Conservation (phyloP, 768 basidiomycete genomes). For the Lactarius trivialis region DNA sequence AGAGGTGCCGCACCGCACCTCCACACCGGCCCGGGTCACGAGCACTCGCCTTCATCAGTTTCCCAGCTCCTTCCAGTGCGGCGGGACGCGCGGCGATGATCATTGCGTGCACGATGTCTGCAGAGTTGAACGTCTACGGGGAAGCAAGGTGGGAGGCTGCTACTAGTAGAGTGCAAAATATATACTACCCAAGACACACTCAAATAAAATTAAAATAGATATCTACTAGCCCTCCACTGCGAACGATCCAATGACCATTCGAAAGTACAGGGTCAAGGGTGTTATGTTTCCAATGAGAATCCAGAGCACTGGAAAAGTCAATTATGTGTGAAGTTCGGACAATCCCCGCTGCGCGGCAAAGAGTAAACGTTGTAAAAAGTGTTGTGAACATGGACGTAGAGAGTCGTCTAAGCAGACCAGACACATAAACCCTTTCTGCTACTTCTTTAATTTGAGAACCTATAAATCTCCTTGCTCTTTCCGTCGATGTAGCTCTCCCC, state of each 20-base stretch:
- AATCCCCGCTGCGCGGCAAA: neutral
- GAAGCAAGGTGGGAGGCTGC: neutral
- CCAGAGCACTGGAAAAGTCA: neutral
- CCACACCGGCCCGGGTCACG: too few relatives aligned
- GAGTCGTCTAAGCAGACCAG: neutral
- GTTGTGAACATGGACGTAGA: neutral
- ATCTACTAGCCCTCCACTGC: neutral
- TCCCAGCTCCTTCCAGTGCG: neutral
- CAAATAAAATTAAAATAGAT: too few relatives aligned
- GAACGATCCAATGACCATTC: neutral
- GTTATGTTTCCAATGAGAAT: too few relatives aligned
- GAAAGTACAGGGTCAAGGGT: neutral
- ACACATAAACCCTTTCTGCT: neutral
- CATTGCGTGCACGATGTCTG: neutral
- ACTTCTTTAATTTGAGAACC: neutral
- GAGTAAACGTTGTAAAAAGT: neutral
- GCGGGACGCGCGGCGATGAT: neutral
- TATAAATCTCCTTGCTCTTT: conserved; percentile 2
- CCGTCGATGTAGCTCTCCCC: conserved; percentile 8
- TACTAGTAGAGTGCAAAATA: neutral
- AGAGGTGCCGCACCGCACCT: too few relatives aligned
- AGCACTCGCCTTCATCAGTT: too few relatives aligned
- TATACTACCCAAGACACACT: too few relatives aligned
- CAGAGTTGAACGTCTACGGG: neutral
- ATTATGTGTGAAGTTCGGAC: neutral